Evolutionary conservation across 2,329 filamentous ascomycete species (phyloP).

Genomic region (Exophiala calicioides): DNA sequence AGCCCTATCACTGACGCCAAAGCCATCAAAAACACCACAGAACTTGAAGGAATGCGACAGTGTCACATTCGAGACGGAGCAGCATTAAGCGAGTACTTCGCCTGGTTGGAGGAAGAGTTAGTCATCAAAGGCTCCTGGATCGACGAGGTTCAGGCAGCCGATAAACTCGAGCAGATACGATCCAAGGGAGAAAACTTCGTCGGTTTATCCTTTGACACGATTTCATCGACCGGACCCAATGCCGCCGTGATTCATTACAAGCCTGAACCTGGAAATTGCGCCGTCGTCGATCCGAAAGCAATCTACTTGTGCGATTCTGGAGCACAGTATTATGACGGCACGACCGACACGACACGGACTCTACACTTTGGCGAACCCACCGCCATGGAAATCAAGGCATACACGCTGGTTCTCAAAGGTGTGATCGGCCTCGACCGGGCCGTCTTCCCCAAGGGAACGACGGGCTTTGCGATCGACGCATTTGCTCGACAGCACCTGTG

Average conservation of each 20-base stretch:
- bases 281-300: conserved; percentile 76
- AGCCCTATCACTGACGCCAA: conserved; percentile 90
- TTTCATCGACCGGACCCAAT: conserved; percentile 90
- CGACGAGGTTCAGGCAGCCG: conserved; percentile 88
- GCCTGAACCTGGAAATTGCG: conserved; percentile 78
- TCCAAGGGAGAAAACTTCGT: conserved; percentile 72
- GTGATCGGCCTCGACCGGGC: conserved; percentile 84
- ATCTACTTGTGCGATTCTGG: conserved; percentile 97
- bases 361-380: conserved; percentile 87
- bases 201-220: conserved; percentile 91
- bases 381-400: conserved; percentile 79
- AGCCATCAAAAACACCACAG: conserved; percentile 87
- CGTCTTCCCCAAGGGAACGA: conserved; percentile 92
- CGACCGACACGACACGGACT: conserved; percentile 92
- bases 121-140: conserved; percentile 69
- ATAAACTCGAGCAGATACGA: conserved; percentile 72
- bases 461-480: conserved; percentile 84
- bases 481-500: conserved; percentile 90
- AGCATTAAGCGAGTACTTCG: conserved; percentile 87
- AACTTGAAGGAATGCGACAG: conserved; percentile 87
- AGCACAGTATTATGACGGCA: conserved; percentile 93
- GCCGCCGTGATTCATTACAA: conserved; percentile 96
- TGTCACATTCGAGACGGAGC: conserved; percentile 94
- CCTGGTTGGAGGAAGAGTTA: conserved; percentile 92
- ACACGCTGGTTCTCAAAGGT: conserved; percentile 92